Evolutionary conservation across 2,329 filamentous ascomycete species (phyloP), one percentile per base, ranked within the genome.

Genomic region (Trichophyton mentagrophytes): DNA sequence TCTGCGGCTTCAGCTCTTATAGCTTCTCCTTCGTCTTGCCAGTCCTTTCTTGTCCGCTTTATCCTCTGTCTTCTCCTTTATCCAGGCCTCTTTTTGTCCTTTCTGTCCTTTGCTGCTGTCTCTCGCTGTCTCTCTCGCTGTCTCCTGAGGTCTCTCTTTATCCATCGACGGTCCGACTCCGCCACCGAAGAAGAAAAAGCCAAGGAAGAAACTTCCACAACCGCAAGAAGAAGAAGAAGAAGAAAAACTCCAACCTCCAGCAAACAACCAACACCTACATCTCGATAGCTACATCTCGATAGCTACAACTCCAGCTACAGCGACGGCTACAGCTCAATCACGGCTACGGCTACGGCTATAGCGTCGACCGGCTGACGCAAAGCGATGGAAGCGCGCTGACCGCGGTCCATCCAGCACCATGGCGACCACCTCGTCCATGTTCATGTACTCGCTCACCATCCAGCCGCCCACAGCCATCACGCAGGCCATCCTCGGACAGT

Each of bases 351-450:
- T 38, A 38, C 33, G 9, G 33, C 33, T 38, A 46, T 15, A n/a
- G 15, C 15, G 17, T 47, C 8, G 44, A 20, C n/a, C 9, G 20
- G 40, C 11, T 15, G 27, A 38, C 20, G 36, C 33, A 58, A 58
- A 58, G 44, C 17, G 57, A 40, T n/a, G 25, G 33, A 38, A 58
- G 7, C 44, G 9, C 3, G n/a, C 44, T 56, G 53, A 36, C 30
- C 20, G 27, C 30, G 36, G 53, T 27, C 20, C 20, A 9, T 27
- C 7, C 46, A 27, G 51, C 13, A 61, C 62, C 73, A 97, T 97
- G 93, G 92, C 93, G 79, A 95, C 91, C 73, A 96, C 92, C 64
- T 96, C 91, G 66, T 92, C 92, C 74, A 95, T 96, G 90, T 96
- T 96, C 75, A 86, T 99, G 78, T 99, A 99, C 79, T 93, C 90